Conservation (phyloP, 345 rosid genomes). For the Gossypium raimondii region DNA sequence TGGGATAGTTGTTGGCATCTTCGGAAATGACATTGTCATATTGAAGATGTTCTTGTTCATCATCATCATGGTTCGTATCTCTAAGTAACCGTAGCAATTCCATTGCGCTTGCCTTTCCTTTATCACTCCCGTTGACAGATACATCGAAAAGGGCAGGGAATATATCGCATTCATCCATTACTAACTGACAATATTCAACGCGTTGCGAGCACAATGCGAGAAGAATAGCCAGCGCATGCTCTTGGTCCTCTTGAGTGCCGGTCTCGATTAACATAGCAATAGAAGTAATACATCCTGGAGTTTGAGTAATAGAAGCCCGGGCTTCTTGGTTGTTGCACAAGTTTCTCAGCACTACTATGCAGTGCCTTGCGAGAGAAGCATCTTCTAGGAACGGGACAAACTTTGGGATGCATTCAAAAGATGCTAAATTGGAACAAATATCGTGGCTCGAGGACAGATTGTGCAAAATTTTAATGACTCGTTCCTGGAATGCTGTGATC, state of each 20-base stretch:
- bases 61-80: slow-evolving; percentile 24
- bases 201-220: slow-evolving; percentile 36
- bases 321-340: slow-evolving; percentile 51
- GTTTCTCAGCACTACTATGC: slow-evolving; percentile 43
- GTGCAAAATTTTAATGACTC: slow-evolving; percentile 47
- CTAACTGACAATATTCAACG: slow-evolving; percentile 46
- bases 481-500: slow-evolving; percentile 36
- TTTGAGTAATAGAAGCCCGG: slow-evolving; percentile 48
- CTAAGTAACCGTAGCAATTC: slow-evolving; percentile 68
- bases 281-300: slow-evolving; percentile 53
- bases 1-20: slow-evolving; percentile 15
- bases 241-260: slow-evolving; percentile 55
- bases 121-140: slow-evolving; percentile 58
- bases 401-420: slow-evolving; percentile 45
- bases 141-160: slow-evolving; percentile 46
- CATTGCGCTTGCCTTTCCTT: slow-evolving; percentile 46
- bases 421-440: slow-evolving; percentile 39
- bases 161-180: slow-evolving; percentile 55
- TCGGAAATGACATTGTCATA: slow-evolving; percentile 13
- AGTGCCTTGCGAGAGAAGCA: slow-evolving; percentile 33
- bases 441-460: slow-evolving; percentile 53
- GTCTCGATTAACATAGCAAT: slow-evolving; percentile 58
- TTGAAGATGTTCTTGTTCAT: slow-evolving; percentile 23
- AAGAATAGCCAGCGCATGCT: slow-evolving; percentile 46
- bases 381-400: slow-evolving; percentile 51